Evolutionary conservation across 495 filamentous ascomycete species (phyloP).

Genomic region (Penicillium cataractarum): DNA sequence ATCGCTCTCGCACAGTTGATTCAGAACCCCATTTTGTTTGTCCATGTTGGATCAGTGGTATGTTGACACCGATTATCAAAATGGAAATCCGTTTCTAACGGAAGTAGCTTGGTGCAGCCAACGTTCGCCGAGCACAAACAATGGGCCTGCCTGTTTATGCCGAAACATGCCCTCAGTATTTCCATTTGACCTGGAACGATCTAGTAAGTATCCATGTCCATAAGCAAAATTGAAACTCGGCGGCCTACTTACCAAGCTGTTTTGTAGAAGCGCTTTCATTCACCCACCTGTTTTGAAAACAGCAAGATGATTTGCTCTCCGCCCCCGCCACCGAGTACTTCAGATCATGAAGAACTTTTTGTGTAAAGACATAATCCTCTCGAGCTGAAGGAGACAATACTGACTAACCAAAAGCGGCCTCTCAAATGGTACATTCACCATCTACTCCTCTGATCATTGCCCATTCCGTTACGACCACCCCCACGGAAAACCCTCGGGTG

Average conservation of each 20-base stretch:
- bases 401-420: constrained; percentile 30
- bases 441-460: constrained; percentile 59
- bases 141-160: constrained; percentile 41
- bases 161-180: constrained; percentile 45
- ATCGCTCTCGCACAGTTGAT: constrained; percentile 47
- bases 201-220: constrained; percentile 7
- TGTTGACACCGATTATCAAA: background rate
- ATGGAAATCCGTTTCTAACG: background rate
- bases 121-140: constrained; percentile 29
- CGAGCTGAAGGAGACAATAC: background rate
- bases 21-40: constrained; percentile 51
- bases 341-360: constrained; percentile 44
- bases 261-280: constrained; percentile 19
- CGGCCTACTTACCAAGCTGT: no score
- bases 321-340: constrained; percentile 33
- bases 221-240: no score
- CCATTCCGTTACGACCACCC: constrained; percentile 55
- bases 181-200: constrained; percentile 38
- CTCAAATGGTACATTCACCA: constrained; percentile 52
- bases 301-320: constrained; percentile 44
- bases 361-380: background rate
- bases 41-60: constrained; percentile 39
- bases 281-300: constrained; percentile 17
- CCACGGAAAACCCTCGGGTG: constrained; percentile 18
- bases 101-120: constrained; percentile 13